Evolutionary conservation across 176 grass and related monocot genomes (phyloP), one percentile per base, ranked within the genome.

Genomic region (Phoenix dactylifera): DNA sequence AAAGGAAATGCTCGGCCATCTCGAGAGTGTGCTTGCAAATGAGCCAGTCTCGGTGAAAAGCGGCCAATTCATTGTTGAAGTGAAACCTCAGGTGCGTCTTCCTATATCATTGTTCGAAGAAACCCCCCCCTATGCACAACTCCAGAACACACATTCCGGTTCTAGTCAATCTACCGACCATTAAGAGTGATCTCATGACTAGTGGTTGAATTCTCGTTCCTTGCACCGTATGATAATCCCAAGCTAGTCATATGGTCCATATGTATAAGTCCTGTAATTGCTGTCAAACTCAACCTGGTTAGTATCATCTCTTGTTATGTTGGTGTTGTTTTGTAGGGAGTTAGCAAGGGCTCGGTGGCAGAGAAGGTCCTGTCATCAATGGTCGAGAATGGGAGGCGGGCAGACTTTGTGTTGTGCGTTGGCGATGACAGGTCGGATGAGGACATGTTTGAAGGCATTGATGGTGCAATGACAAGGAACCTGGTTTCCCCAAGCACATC

Each of bases 371-470:
- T 86, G 56, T 86, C 74, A 10, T 69, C 79, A 26, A 79, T 82
- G 29, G 64, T 53, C 16, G 74, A 63, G 71, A 86, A 78, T 15
- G 74, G 58, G 56, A 86, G 52, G 48, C 70, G 69, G 67, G 74
- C 83, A 54, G 66, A 86, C 71, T 86, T 86, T 50, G 70, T 86
- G 50, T 60, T 86, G 16, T 86, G 83, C 18, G 78, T 82, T 49
- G 83, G 83, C 0, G 83, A 86, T 49, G 83, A 86, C 57, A 74
- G 83, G 57, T 86, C 83, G 15, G 83, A 86, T 35, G 83, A 86
- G 74, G 83, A 86, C 68, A 78, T 86, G 83, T 82, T 86, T 77
- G 78, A 86, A 75, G 22, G 51, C 71, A 77, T 86, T 54, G 57
- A 66, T 74, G 78, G 73, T 58, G 28, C 77, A 39, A 68, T 66